Base-by-base conservation (phyloP, 1,284 basidiomycete genomes). In the Ceratobasidium sp. region DNA sequence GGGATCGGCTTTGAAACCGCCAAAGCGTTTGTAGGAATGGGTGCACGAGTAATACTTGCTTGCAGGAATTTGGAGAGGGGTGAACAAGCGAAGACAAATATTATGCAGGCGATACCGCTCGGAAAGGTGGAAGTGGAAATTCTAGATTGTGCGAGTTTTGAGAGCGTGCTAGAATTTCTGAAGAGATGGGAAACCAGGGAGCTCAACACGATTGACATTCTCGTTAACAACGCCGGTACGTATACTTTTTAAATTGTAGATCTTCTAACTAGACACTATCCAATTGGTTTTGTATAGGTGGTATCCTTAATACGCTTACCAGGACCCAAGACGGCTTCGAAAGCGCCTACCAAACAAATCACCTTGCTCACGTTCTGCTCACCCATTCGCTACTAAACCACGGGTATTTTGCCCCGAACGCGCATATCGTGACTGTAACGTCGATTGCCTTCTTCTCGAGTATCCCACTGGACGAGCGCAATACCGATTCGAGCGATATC, bases 1-100 rank as follows among this genome's bases (percentile, higher is more conserved):
- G 86, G 86, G 50, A 86, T 87, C 56, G 85, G 87, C 20, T 85
- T 84, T 70, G 86, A 87, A 77, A 83, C 87, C 64, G 84, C 86
- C 28, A 83, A 83, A 61, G 82, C 85, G n/a, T 83, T 87, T 54
- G 84, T 84, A 0, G 81, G 83, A 44, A 83, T 84, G 26, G 84
- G 84, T n/a, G 87, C 86, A 0, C 84, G 83, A 26, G 85, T 87
- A 28, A 83, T 88, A 70, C 81, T 88, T 67, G 81, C 87, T 46
- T 86, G 86, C 59, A 82, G 85, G 71, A 84, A 85, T 75, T 80
- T 83, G 44, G 86, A 88, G 74, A 83, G 85, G 69, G 86, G 84
- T 7, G 84, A 86, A 33, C 83, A 84, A 46, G 86, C 87, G 12
- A 83, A 87, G 59, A 79, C 78, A 23, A 81, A 85, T 64, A 87